Base-by-base conservation (phyloP, 495 filamentous ascomycete species). In the Xylaria sp. region DNA sequence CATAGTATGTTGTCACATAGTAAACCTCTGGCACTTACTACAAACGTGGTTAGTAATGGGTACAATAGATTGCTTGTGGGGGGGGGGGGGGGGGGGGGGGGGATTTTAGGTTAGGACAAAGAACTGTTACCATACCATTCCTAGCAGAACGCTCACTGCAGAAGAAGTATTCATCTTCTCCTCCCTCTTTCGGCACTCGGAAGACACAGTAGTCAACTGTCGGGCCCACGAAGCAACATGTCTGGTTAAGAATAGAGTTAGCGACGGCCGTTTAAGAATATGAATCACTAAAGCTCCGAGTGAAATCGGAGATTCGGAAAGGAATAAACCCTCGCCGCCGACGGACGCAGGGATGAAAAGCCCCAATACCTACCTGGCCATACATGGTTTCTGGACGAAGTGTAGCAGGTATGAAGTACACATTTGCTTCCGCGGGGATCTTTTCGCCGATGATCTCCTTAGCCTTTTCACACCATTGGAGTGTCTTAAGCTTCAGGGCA, bases 381-480 rank as follows among this genome's bases (percentile, higher is more conserved):
- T 98, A 98, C 95, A 99, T 98, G 21, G 96, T 99, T 84, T 99
- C 96, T 24, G 96, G 93, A 74, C 96, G 88, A 69, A 99, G 86
- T 69, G 96, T 98, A 29, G 96, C 96, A 4, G 96, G 92, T 48
- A 97, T 89, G 73, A 99, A 92, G 80, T 90, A 97, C 33, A 98
- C 92, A 68, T 93, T 92, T 31, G 93, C 92, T 72, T 86, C 89
- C 8, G 90, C 88, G 41, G 95, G 92, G n/a, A 98, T 84, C 81
- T 94, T 94, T 59, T 89, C 91, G 73, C 89, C 85, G 43, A 99
- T 80, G 40, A 87, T 82, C 69, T 91, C 88, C 59, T 87, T 89
- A 8, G 91, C 85, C 71, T 90, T 85, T 12, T 92, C 87, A 2
- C 92, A 84, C 93, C 94, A 98, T 80, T 98, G 92, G 75, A 93